These are phyloP conservation scores for Gleditsia sinensis DNA, from an alignment of 306 rosid genomes.

Conservation along the genomic window DNA sequence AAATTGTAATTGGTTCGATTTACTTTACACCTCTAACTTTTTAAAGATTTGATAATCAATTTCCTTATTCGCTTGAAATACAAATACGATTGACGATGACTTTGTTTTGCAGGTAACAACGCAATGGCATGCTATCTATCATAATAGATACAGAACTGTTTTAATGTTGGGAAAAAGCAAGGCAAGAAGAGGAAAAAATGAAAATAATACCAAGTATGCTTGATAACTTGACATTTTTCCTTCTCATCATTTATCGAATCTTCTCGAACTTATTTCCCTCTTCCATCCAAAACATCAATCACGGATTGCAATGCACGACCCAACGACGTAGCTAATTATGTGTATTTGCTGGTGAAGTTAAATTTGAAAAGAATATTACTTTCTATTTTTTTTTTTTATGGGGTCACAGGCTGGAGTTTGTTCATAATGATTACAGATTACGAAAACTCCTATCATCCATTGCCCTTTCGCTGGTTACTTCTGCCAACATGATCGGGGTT, in stretches of 20 bases:
- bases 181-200: background rate
- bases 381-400: background rate
- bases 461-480: too few relatives aligned
- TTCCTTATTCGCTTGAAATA: background rate
- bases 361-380: background rate
- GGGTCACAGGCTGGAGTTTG: background rate
- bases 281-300: background rate
- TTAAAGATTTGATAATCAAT: background rate
- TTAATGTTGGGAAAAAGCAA: background rate
- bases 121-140: background rate
- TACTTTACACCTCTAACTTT: too few relatives aligned
- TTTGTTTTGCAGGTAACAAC: background rate
- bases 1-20: too few relatives aligned
- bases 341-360: background rate
- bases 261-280: background rate
- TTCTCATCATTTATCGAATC: background rate
- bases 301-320: background rate
- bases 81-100: background rate
- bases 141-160: background rate
- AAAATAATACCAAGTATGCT: background rate
- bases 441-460: too few relatives aligned
- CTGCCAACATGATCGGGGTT: background rate
- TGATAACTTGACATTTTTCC: background rate
- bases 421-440: too few relatives aligned
- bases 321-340: too few relatives aligned